phyloP scores from a whole-genome alignment of 2,329 filamentous ascomycete species.

The Aureobasidium uvarum region DNA sequence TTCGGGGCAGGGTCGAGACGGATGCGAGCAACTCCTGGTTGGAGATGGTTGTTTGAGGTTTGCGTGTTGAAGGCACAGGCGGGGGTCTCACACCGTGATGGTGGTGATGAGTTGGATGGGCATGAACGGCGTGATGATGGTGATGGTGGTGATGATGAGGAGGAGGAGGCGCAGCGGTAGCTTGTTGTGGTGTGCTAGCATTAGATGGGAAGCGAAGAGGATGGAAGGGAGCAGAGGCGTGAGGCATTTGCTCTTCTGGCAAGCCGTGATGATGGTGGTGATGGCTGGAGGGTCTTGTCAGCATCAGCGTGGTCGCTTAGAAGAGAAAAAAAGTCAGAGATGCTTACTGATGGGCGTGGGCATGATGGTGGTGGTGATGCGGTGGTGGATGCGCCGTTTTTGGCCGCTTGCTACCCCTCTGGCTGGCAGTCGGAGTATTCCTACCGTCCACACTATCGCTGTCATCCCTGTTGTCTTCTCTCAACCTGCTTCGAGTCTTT shows the following conservation, averaged over 20 bases:
- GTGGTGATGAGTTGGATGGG: slow-evolving; percentile 42
- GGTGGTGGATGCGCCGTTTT: slow-evolving; percentile 52
- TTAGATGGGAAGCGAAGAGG: slow-evolving; percentile 37
- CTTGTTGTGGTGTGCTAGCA: slow-evolving; percentile 34
- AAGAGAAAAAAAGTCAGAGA: not conserved
- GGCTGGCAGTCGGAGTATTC: slow-evolving; percentile 39
- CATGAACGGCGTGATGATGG: slow-evolving; percentile 42
- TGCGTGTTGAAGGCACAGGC: slow-evolving; percentile 48
- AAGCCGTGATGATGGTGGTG: slow-evolving; percentile 38
- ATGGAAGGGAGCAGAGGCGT: slow-evolving; percentile 34
- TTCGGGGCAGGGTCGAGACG: slow-evolving; percentile 67
- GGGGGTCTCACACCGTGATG: slow-evolving; percentile 36
- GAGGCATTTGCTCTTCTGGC: slow-evolving; percentile 31
- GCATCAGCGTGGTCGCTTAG: slow-evolving; percentile 12
- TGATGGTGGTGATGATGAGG: slow-evolving; percentile 45
- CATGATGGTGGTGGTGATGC: slow-evolving; percentile 51
- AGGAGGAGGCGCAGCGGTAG: slow-evolving; percentile 41
- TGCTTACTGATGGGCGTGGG: slow-evolving; percentile 29
- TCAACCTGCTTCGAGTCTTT: slow-evolving; percentile 17
- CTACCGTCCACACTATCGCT: slow-evolving; percentile 41
- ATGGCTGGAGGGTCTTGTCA: slow-evolving; percentile 26
- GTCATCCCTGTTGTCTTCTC: slow-evolving; percentile 34
- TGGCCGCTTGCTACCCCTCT: slow-evolving; percentile 66
- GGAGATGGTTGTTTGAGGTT: slow-evolving; percentile 64
- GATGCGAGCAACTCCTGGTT: slow-evolving; percentile 70